These are phyloP conservation scores for Phanerochaete carnosa DNA, from an alignment of 768 basidiomycete genomes.

Conservation along the genomic window DNA sequence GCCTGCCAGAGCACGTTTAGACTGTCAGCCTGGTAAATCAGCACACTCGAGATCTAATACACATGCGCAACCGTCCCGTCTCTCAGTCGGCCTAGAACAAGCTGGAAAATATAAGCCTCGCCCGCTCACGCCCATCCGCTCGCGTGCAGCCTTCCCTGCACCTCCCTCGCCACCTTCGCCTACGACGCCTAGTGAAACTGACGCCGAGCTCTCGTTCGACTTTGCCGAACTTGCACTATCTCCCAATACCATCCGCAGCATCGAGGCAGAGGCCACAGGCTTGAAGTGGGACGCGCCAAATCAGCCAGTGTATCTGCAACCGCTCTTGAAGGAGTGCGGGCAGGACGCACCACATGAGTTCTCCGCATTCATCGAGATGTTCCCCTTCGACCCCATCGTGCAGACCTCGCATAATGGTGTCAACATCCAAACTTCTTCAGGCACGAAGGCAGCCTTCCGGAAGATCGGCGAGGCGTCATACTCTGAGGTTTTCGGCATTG, in stretches of 20 bases:
- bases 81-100: not conserved
- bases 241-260: conserved; percentile 20
- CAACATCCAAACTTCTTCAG: conserved; percentile 19
- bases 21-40: not conserved
- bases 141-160: conserved; percentile 31
- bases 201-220: conserved; percentile 47
- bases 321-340: conserved; percentile 68
- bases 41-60: not conserved
- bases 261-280: conserved; percentile 10
- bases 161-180: conserved; percentile 50
- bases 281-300: conserved; percentile 8
- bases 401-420: conserved; percentile 28
- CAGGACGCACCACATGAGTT: conserved; percentile 74
- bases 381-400: conserved; percentile 73
- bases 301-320: conserved; percentile 50
- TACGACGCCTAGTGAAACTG: conserved; percentile 51
- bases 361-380: conserved; percentile 78
- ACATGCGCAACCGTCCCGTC: conserved; percentile 31
- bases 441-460: conserved; percentile 37
- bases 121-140: conserved; percentile 63
- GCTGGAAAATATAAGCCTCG: conserved; percentile 39
- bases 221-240: conserved; percentile 41
- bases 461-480: conserved; percentile 98
- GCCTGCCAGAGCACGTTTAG: not conserved
- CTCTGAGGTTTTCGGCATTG: conserved; percentile 93